Evolutionary conservation across 306 rosid genomes (phyloP).

Genomic region (Biancaea sappan): DNA sequence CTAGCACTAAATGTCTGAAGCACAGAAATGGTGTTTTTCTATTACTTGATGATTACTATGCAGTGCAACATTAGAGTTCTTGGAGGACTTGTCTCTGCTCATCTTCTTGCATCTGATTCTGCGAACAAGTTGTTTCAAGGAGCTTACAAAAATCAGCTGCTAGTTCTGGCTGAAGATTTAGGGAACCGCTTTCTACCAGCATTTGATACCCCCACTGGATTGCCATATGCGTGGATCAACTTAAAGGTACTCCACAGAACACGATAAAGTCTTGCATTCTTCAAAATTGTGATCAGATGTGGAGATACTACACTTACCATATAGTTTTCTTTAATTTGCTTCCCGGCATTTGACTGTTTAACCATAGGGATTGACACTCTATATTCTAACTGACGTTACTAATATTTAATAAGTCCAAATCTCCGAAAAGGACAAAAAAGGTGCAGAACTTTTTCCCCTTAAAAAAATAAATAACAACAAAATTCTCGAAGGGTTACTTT

Average conservation of each 20-base stretch:
- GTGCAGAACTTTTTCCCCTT: not conserved
- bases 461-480: no score
- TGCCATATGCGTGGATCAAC: constrained; percentile 98
- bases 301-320: not conserved
- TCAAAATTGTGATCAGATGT: constrained; percentile 9
- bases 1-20: constrained; percentile 25
- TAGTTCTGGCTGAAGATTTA: constrained; percentile 82
- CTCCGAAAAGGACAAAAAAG: not conserved
- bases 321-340: constrained; percentile 16
- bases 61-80: constrained; percentile 99
- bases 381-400: not conserved
- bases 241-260: constrained; percentile 63
- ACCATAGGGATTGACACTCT: constrained; percentile 18
- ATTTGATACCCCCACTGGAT: constrained; percentile 86
- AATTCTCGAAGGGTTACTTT: no score
- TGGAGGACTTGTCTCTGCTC: constrained; percentile 98
- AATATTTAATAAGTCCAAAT: not conserved
- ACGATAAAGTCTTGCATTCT: not conserved
- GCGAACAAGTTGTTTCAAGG: constrained; percentile 62
- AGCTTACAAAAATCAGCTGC: constrained; percentile 71
- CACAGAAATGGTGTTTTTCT: constrained; percentile 33
- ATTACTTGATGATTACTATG: constrained; percentile 50
- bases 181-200: constrained; percentile 89
- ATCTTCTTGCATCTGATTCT: constrained; percentile 91
- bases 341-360: constrained; percentile 14